A percentile compares a stretch with the other conserved stretches of the same genome.
Evolutionary conservation across 2,329 filamentous ascomycete species (phyloP).

Genomic region (Aspergillus persii): DNA sequence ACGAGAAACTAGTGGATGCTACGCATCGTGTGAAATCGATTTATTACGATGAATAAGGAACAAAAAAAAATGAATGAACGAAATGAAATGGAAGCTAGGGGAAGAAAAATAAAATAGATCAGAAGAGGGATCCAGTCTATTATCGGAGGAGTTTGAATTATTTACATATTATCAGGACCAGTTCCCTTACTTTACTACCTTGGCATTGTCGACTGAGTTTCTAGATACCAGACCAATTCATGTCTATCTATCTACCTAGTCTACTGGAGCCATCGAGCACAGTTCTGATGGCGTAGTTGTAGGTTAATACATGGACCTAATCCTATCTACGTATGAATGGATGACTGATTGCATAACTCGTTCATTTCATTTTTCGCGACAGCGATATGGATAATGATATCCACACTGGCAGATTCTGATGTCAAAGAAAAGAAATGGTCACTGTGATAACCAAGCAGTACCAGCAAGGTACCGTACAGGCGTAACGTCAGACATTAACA

Average conservation of each 20-base stretch:
- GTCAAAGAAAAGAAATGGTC: neutral
- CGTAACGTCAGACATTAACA: neutral
- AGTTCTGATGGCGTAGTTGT: neutral
- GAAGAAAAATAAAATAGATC: too few relatives aligned
- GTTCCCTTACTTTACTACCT: too few relatives aligned
- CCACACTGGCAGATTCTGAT: neutral
- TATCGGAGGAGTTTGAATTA: too few relatives aligned
- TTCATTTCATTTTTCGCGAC: neutral
- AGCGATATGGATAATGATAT: too few relatives aligned
- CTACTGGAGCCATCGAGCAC: too few relatives aligned
- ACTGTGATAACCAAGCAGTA: neutral
- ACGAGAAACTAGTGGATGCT: constrained; percentile 76
- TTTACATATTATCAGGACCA: too few relatives aligned
- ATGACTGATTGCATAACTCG: neutral
- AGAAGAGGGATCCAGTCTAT: too few relatives aligned
- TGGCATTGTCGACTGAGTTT: too few relatives aligned
- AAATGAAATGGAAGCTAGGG: neutral
- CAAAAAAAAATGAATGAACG: constrained; percentile 10
- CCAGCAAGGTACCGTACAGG: neutral
- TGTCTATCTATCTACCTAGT: too few relatives aligned
- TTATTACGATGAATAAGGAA: constrained; percentile 59
- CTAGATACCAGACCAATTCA: too few relatives aligned
- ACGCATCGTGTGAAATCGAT: constrained; percentile 79
- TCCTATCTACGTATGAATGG: too few relatives aligned
- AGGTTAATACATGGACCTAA: neutral